A percentile compares a stretch with the other conserved stretches of the same genome.
phyloP scores from a whole-genome alignment of 2,329 filamentous ascomycete species.

The Emergomyces orientalis region DNA sequence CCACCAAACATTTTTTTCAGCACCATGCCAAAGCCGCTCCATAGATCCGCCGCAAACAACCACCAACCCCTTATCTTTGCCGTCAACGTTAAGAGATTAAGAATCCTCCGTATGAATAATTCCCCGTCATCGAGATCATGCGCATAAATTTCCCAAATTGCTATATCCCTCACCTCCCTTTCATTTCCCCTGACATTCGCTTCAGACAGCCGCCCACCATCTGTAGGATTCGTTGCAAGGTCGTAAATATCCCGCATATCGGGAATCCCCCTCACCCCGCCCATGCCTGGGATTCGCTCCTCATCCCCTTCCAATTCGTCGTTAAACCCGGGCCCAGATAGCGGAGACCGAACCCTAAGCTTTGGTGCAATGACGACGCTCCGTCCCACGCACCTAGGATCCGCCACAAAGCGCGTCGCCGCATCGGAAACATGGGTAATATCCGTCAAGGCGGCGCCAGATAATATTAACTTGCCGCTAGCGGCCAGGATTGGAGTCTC shows the following conservation, averaged over 20 bases:
- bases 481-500: slow-evolving; percentile 50
- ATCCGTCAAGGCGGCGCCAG: slow-evolving; percentile 47
- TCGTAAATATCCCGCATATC: slow-evolving; percentile 15
- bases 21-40: not conserved
- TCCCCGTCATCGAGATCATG: slow-evolving; percentile 51
- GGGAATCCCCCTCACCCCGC: slow-evolving; percentile 16
- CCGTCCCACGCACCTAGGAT: slow-evolving; percentile 48
- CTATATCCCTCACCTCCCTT: slow-evolving; percentile 29
- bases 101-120: slow-evolving; percentile 45
- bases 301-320: slow-evolving; percentile 20
- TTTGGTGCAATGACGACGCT: slow-evolving; percentile 51
- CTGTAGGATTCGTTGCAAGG: slow-evolving; percentile 11
- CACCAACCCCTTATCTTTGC: slow-evolving; percentile 1
- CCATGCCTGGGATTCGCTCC: slow-evolving; percentile 3
- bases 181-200: slow-evolving; percentile 15
- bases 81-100: slow-evolving; percentile 38
- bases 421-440: slow-evolving; percentile 55
- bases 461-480: slow-evolving; percentile 43
- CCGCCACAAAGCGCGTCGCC: slow-evolving; percentile 52
- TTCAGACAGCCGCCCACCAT: slow-evolving; percentile 14
- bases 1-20: not conserved
- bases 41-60: slow-evolving; percentile 1
- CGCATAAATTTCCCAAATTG: slow-evolving; percentile 53
- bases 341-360: slow-evolving; percentile 34
- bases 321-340: not conserved